Conservation (phyloP, 2,329 filamentous ascomycete species). For the Xylaria sp. region DNA sequence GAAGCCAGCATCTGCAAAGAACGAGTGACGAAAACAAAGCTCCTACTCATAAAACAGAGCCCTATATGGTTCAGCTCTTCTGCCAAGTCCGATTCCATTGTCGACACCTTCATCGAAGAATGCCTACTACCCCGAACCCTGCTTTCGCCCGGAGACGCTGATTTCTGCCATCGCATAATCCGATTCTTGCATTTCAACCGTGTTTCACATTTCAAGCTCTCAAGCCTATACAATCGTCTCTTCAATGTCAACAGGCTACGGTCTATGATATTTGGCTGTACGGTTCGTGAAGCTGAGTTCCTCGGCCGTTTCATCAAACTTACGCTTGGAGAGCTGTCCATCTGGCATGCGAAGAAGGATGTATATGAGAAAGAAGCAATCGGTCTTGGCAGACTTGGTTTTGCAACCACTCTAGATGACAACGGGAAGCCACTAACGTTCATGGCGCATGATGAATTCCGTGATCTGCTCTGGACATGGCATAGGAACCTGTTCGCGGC, state of each 20-base stretch:
- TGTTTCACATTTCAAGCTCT: constrained; percentile 83
- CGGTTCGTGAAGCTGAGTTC: constrained; percentile 88
- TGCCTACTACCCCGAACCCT: constrained; percentile 90
- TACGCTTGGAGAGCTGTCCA: constrained; percentile 76
- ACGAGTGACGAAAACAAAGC: constrained; percentile 69
- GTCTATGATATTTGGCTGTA: constrained; percentile 85
- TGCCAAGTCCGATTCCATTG: constrained; percentile 68
- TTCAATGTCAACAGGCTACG: constrained; percentile 84
- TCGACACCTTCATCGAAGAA: constrained; percentile 81
- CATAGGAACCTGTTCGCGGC: constrained; percentile 82
- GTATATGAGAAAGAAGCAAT: constrained; percentile 84
- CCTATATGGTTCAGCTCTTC: constrained; percentile 73
- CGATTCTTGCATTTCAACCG: constrained; percentile 86
- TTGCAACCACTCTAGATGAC: constrained; percentile 73
- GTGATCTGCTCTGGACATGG: constrained; percentile 86
- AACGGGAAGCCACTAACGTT: constrained; percentile 73
- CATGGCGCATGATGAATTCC: constrained; percentile 85
- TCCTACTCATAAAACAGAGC: constrained; percentile 73
- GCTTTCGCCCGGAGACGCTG: constrained; percentile 83
- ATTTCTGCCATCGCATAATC: constrained; percentile 86
- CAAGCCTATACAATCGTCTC: constrained; percentile 81
- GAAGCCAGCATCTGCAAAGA: constrained; percentile 75
- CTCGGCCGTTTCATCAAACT: constrained; percentile 90
- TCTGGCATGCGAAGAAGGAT: constrained; percentile 81
- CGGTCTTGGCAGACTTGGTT: constrained; percentile 68